Evolutionary conservation across 108 stramenopile species (phyloP).

Genomic region (Parmales sp.): DNA sequence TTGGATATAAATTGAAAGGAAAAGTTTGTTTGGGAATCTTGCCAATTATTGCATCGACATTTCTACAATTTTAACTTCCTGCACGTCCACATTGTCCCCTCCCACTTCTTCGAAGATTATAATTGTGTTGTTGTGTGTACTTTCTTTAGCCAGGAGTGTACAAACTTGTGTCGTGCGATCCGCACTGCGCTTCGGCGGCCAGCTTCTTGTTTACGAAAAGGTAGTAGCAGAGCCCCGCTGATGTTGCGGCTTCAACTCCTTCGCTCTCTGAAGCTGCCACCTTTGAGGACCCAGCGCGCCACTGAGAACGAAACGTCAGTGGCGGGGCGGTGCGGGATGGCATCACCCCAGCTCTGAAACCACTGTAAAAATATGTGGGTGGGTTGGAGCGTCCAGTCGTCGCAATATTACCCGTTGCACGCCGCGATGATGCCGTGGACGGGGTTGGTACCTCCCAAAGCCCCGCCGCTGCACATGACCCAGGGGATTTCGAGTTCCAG

Average conservation of each 20-base stretch:
- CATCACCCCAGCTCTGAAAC: slow-evolving; percentile 15
- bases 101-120: too few species aligned
- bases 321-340: slow-evolving; percentile 7
- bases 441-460: not conserved
- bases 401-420: slow-evolving; percentile 44
- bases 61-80: too few species aligned
- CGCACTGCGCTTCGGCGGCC: too few species aligned
- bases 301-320: slow-evolving; percentile 12
- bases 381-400: slow-evolving; percentile 20
- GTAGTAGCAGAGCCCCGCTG: too few species aligned
- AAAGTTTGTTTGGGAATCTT: not conserved
- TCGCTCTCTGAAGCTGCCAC: slow-evolving; percentile 47
- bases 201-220: too few species aligned
- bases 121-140: too few species aligned
- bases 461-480: slow-evolving; percentile 57
- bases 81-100: too few species aligned
- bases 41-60: too few species aligned
- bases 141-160: too few species aligned
- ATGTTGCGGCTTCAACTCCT: too few species aligned
- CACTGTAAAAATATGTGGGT: slow-evolving; percentile 16
- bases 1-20: slow-evolving; percentile 56
- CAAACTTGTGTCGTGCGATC: too few species aligned
- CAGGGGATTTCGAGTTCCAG: slow-evolving; percentile 26
- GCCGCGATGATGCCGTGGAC: slow-evolving; percentile 42
- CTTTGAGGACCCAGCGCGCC: slow-evolving; percentile 49